Percentiles rank a stretch among this genome's conserved stretches.
Evolutionary conservation across 768 basidiomycete genomes (phyloP).

Genomic region (Inosperma sp.): DNA sequence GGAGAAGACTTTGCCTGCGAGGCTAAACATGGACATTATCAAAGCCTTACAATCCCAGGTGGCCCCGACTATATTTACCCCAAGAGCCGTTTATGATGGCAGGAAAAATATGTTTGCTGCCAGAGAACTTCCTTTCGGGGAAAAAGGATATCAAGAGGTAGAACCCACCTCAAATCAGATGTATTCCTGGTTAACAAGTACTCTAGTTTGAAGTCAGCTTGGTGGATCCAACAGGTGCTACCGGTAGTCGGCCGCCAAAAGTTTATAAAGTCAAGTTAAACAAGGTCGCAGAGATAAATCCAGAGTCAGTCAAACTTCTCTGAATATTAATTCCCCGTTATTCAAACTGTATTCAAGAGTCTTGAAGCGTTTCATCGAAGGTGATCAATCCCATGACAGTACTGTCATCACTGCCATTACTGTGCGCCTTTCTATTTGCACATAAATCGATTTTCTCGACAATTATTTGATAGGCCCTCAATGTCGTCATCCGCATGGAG

Average conservation of each 20-base stretch:
- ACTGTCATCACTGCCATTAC: slow-evolving; percentile 59
- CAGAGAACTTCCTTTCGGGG: slow-evolving; percentile 56
- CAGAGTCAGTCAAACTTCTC: slow-evolving; percentile 22
- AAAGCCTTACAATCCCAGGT: slow-evolving; percentile 52
- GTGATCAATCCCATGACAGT: slow-evolving; percentile 65
- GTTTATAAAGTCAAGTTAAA: slow-evolving; percentile 62
- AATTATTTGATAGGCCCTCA: slow-evolving; percentile 50
- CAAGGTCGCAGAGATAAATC: slow-evolving; percentile 46
- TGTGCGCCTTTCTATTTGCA: slow-evolving; percentile 31
- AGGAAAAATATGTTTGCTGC: slow-evolving; percentile 71
- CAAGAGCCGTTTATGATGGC: slow-evolving; percentile 72
- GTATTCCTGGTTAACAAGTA: slow-evolving; percentile 6
- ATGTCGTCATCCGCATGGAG: slow-evolving; percentile 78
- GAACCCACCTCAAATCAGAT: neutral
- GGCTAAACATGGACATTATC: slow-evolving; percentile 69
- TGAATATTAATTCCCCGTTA: neutral
- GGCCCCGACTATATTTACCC: slow-evolving; percentile 65
- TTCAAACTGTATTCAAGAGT: slow-evolving; percentile 39
- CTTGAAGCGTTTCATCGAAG: slow-evolving; percentile 55
- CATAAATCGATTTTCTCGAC: neutral
- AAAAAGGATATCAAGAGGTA: slow-evolving; percentile 48
- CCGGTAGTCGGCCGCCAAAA: slow-evolving; percentile 46
- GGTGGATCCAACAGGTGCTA: slow-evolving; percentile 32
- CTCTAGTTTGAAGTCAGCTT: slow-evolving; percentile 59
- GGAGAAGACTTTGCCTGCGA: slow-evolving; percentile 63